A percentile compares a stretch with the other conserved stretches of the same genome.
phyloP scores from a whole-genome alignment of 257 asterid species.

The Orobanche coerulescens region DNA sequence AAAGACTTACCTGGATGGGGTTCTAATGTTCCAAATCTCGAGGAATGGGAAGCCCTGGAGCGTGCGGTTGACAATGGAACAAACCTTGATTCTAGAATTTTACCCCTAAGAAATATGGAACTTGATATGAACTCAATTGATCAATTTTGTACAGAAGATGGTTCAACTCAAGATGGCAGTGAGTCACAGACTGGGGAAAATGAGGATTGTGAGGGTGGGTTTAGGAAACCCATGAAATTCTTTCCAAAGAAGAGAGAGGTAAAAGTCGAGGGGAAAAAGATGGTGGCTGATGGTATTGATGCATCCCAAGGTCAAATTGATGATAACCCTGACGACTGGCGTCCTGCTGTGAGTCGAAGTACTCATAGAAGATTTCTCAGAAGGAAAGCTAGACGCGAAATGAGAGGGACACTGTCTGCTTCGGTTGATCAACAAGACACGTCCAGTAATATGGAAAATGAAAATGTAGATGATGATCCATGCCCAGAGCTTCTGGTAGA shows the following conservation, averaged over 20 bases:
- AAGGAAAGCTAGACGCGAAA: slow-evolving; percentile 83
- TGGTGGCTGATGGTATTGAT: slow-evolving; percentile 83
- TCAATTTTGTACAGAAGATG: slow-evolving; percentile 35
- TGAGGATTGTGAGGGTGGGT: slow-evolving; percentile 34
- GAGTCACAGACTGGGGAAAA: slow-evolving; percentile 34
- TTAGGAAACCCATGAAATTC: slow-evolving; percentile 41
- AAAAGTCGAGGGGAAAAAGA: slow-evolving; percentile 70
- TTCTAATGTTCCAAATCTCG: slow-evolving; percentile 77
- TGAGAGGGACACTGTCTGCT: slow-evolving; percentile 36
- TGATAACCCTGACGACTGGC: slow-evolving; percentile 66
- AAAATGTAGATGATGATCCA: slow-evolving; percentile 31
- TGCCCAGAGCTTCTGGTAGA: slow-evolving; percentile 43
- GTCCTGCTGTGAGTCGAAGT: slow-evolving; percentile 87
- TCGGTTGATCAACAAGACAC: slow-evolving; percentile 31
- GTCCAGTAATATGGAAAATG: slow-evolving; percentile 32
- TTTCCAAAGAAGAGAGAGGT: slow-evolving; percentile 50
- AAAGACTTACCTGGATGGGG: slow-evolving; percentile 99
- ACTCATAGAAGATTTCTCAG: slow-evolving; percentile 86
- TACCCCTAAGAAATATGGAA: slow-evolving; percentile 63
- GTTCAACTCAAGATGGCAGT: slow-evolving; percentile 33
- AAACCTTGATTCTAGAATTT: slow-evolving; percentile 53
- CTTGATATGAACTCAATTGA: slow-evolving; percentile 37
- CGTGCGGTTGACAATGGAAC: slow-evolving; percentile 43
- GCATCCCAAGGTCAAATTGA: slow-evolving; percentile 77
- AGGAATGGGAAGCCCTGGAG: slow-evolving; percentile 97